phyloP scores from a whole-genome alignment of 208 protist genomes.

The Leishmania amazonensis region DNA sequence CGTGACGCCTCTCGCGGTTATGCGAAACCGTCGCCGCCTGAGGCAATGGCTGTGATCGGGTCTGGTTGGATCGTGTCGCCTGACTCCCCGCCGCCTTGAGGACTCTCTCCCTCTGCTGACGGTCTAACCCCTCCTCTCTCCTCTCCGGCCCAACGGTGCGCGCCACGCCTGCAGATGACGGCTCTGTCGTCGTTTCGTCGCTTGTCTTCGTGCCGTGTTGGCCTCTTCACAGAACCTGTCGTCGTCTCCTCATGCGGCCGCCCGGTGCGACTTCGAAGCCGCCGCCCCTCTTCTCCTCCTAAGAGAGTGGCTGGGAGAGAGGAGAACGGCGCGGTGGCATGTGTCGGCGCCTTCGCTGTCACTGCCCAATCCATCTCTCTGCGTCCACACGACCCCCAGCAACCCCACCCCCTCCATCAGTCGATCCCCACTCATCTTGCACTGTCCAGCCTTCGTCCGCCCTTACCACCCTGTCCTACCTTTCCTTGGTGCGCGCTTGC shows the following conservation, averaged over 20 bases:
- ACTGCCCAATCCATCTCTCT: not conserved
- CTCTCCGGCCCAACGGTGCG: not conserved
- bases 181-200: not conserved
- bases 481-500: not conserved
- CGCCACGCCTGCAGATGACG: not conserved
- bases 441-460: not conserved
- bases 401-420: not conserved
- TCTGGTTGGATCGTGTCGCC: constrained; percentile 6
- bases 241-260: not conserved
- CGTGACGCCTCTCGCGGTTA: not conserved
- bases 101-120: not conserved
- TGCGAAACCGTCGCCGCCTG: not conserved
- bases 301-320: not conserved
- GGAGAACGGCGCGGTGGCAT: not conserved
- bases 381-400: not conserved
- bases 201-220: not conserved
- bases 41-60: constrained; percentile 19
- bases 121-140: too few species aligned
- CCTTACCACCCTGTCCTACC: not conserved
- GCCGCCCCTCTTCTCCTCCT: not conserved
- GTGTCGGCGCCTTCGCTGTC: not conserved
- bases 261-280: not conserved
- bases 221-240: not conserved
- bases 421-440: not conserved
- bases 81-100: not conserved